These are phyloP conservation scores for Ricinus communis DNA, from an alignment of 345 rosid species.

Conservation along the genomic window DNA sequence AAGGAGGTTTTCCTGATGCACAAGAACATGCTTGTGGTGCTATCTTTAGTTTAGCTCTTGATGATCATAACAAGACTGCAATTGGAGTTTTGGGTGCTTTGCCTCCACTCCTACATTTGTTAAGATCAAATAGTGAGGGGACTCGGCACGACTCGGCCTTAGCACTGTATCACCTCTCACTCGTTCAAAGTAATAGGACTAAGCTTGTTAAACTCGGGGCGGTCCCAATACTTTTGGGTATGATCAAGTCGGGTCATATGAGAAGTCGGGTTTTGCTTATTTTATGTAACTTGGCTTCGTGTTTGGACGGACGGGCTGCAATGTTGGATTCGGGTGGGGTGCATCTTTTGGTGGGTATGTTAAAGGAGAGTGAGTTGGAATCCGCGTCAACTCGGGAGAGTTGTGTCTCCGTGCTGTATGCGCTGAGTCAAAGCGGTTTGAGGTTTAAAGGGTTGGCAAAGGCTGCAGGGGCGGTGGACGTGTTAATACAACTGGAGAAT, in stretches of 20 bases:
- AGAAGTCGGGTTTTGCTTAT: constrained; percentile 48
- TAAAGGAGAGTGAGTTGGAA: constrained; percentile 39
- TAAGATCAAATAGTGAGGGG: constrained; percentile 56
- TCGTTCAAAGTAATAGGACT: constrained; percentile 59
- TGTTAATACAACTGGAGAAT: constrained; percentile 48
- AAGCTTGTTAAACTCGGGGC: constrained; percentile 69
- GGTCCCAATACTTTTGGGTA: constrained; percentile 48
- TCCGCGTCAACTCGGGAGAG: constrained; percentile 53
- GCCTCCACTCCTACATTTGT: constrained; percentile 63
- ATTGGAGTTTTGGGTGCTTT: constrained; percentile 86
- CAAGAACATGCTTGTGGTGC: constrained; percentile 83
- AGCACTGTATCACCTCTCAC: constrained; percentile 82
- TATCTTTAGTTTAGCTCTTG: constrained; percentile 74
- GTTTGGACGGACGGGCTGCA: constrained; percentile 56
- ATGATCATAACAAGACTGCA: constrained; percentile 75
- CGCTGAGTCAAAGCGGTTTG: constrained; percentile 57
- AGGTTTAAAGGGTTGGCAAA: constrained; percentile 74
- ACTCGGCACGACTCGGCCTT: constrained; percentile 73
- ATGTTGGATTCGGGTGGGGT: constrained; percentile 80
- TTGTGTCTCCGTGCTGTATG: constrained; percentile 59
- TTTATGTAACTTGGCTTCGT: constrained; percentile 54
- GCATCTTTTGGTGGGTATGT: constrained; percentile 53
- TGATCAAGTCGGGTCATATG: constrained; percentile 60
- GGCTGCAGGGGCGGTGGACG: constrained; percentile 63
- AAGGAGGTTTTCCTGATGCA: constrained; percentile 66